Base-by-base conservation (phyloP, 805 yeast genomes). In the Zygoascus biomembranicola region DNA sequence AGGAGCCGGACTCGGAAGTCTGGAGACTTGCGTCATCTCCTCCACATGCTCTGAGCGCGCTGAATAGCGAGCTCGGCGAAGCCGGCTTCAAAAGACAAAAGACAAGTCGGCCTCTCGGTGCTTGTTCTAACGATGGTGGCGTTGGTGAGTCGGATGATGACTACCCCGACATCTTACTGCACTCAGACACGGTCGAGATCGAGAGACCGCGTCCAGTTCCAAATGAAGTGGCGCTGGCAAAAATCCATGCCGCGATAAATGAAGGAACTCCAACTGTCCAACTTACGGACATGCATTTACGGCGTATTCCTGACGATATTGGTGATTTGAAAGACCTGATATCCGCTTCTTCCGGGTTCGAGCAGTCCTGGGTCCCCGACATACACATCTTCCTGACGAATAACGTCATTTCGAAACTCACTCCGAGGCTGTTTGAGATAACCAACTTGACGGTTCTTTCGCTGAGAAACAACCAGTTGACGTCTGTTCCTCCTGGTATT, bases 381-480 rank as follows among this genome's bases (percentile, higher is more conserved):
- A 55, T 71, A 45, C 59, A 62, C 35, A 43, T 73, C 46, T 64
- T 60, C 50, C 58, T 73, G 41, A 55, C 61, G 14, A 55, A 60
- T 47, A 72, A 72, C 56, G 13, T 32, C 1, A 56, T 72, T 18
- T 39, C 55, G 8, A 39, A 28, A 3, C 54, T 72, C 10, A 66
- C 68, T n/a, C 54, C 62, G 2, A 49, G 49, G 19, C 47, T 73
- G 42, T 72, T 72, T 55, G 55, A 57, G 26, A 64, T 71, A 5
- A 53, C 61, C 23, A 61, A 63, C 42, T 56, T 73, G n/a, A 60
- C 69, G 9, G 73, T 66, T 9, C 60, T 72, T 43, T 56, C 65
- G 3, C 61, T 72, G 47, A 61, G 74, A 19, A 58, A 59, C 53
- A 72, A 72, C 57, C 39, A 57, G n/a, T 57, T 72, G 23, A 44